Evolutionary conservation across 495 filamentous ascomycete genomes (phyloP).

Genomic region (Xylaria grammica): DNA sequence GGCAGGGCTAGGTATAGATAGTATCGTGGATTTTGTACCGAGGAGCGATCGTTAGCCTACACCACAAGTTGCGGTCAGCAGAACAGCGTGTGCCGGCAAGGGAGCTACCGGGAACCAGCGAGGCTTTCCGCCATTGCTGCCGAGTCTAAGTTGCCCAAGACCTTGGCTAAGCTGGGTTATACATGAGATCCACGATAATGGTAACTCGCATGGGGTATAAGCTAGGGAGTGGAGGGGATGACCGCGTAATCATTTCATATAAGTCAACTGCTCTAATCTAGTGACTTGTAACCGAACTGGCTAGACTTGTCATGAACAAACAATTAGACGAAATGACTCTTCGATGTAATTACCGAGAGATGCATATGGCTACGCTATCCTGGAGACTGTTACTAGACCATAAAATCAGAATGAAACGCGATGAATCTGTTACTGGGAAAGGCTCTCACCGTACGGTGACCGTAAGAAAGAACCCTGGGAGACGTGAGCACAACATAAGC

Average conservation of each 20-base stretch:
- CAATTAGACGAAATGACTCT: background rate
- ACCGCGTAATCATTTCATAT: background rate
- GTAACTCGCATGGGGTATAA: background rate
- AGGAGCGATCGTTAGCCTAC: constrained; percentile 1
- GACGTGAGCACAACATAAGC: background rate
- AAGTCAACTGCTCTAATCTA: constrained; percentile 1
- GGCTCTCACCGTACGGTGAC: no score
- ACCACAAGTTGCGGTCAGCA: constrained; percentile 19
- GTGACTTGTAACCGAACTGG: background rate
- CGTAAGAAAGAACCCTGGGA: background rate
- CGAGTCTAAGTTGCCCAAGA: background rate
- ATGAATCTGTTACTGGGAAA: background rate
- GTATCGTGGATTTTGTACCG: background rate
- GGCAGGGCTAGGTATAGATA: background rate
- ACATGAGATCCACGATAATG: constrained; percentile 9
- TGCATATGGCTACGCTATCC: background rate
- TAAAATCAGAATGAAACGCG: background rate
- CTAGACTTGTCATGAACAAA: background rate
- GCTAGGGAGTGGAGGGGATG: background rate
- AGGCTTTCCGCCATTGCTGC: background rate
- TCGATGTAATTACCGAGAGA: background rate
- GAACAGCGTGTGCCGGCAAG: constrained; percentile 7
- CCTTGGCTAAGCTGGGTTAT: background rate
- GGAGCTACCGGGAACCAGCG: constrained; percentile 2
- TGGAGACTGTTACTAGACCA: constrained; percentile 3